phyloP scores from a whole-genome alignment of 371 early-diverging fungal species.

The Choanephora cucurbitarum region DNA sequence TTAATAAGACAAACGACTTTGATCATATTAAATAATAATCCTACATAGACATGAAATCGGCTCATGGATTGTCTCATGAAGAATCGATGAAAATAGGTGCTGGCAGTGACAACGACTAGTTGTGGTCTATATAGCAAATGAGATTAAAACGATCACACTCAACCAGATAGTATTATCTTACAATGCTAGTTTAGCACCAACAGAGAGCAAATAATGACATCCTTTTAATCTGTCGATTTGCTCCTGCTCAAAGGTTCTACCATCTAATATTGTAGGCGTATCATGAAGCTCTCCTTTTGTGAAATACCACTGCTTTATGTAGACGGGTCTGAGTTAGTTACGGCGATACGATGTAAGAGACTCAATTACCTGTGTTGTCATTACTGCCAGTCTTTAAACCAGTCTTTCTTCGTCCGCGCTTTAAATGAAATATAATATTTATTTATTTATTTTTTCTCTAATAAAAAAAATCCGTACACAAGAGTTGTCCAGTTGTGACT shows the following conservation, averaged over 20 bases:
- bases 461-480: neutral
- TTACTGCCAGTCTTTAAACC: neutral
- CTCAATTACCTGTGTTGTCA: neutral
- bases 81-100: conserved; percentile 78
- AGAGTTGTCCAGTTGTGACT: neutral
- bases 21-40: too few relatives aligned
- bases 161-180: conserved; percentile 18
- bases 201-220: conserved; percentile 64
- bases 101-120: conserved; percentile 68
- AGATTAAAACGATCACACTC: neutral
- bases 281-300: conserved; percentile 64
- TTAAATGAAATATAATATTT: neutral
- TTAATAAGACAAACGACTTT: too few relatives aligned
- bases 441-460: neutral
- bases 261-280: conserved; percentile 63
- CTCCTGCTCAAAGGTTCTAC: conserved; percentile 53
- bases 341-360: neutral
- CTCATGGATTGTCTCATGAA: conserved; percentile 78
- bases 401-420: neutral
- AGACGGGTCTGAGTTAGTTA: neutral
- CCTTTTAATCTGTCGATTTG: conserved; percentile 64
- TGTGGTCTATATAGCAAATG: conserved; percentile 53
- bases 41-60: conserved; percentile 66
- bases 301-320: conserved; percentile 60
- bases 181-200: conserved; percentile 66